phyloP scores from a whole-genome alignment of 139 green algal species.

The Chlorella sp. region DNA sequence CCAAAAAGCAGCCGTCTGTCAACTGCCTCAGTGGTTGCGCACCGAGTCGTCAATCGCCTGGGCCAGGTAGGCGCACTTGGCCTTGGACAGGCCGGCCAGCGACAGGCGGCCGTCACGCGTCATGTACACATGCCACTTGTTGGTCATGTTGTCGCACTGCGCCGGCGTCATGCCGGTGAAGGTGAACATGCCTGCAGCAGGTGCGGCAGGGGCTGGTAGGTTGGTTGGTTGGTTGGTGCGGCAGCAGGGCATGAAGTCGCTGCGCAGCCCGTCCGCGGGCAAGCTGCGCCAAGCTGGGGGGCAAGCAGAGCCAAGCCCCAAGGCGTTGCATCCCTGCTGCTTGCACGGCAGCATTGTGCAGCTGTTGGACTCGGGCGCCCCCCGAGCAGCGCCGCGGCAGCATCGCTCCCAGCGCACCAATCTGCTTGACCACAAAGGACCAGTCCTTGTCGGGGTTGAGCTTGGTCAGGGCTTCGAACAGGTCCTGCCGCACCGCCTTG shows the following conservation, averaged over 20 bases:
- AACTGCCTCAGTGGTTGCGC: slow-evolving; percentile 54
- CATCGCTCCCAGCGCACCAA: slow-evolving; percentile 40
- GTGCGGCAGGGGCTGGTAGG: not conserved
- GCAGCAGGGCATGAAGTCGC: too few relatives aligned
- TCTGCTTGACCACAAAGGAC: slow-evolving; percentile 90
- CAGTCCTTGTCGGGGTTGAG: slow-evolving; percentile 86
- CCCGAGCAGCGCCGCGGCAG: too few relatives aligned
- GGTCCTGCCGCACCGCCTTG: slow-evolving; percentile 76
- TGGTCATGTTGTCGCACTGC: slow-evolving; percentile 91
- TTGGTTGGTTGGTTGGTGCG: too few relatives aligned
- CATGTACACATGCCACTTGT: slow-evolving; percentile 90
- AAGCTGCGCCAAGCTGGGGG: not conserved
- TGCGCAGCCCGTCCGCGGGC: too few relatives aligned
- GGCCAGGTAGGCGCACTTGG: slow-evolving; percentile 91
- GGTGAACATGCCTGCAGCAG: slow-evolving; percentile 92
- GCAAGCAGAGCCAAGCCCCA: too few relatives aligned
- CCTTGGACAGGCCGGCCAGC: slow-evolving; percentile 86
- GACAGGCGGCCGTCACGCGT: slow-evolving; percentile 97
- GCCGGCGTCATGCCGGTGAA: slow-evolving; percentile 89
- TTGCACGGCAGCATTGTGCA: too few relatives aligned
- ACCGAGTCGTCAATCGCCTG: slow-evolving; percentile 95
- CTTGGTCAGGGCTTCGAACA: slow-evolving; percentile 76
- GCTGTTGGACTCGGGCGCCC: too few relatives aligned
- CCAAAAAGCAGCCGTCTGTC: too few relatives aligned
- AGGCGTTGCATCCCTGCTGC: too few relatives aligned